Conservation (phyloP, 2,329 filamentous ascomycete genomes). For the Arthrobotrys musiformis region DNA sequence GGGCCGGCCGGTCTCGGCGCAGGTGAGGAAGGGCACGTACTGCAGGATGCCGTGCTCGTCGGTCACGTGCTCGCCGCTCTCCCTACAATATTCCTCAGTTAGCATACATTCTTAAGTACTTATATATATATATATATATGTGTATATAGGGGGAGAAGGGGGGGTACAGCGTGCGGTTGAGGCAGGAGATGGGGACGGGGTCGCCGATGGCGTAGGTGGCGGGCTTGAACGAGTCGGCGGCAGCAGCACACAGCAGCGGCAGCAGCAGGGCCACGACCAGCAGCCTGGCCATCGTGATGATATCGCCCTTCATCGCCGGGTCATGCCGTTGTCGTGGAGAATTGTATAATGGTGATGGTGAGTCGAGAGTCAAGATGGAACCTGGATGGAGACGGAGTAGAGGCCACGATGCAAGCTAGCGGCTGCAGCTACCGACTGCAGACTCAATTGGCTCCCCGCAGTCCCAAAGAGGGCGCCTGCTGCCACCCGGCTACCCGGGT, state of each 20-base stretch:
- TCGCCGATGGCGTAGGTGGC: constrained; percentile 45
- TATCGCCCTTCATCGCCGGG: too few relatives aligned
- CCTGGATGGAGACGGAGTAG: too few relatives aligned
- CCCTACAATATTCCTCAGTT: constrained; percentile 68
- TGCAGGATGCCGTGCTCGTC: constrained; percentile 80
- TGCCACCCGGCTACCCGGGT: too few relatives aligned
- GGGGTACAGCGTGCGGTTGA: constrained; percentile 52
- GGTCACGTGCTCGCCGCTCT: constrained; percentile 89
- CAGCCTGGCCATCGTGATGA: too few relatives aligned
- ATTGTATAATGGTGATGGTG: too few relatives aligned
- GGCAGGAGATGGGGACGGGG: constrained; percentile 43
- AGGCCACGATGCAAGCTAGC: too few relatives aligned
- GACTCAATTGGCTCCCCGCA: too few relatives aligned
- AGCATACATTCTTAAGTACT: constrained; percentile 5
- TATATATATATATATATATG: background rate
- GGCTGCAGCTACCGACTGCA: too few relatives aligned
- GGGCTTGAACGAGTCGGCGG: constrained; percentile 34
- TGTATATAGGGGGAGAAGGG: background rate
- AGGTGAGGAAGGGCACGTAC: constrained; percentile 90
- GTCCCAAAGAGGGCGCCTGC: too few relatives aligned
- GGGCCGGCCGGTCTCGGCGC: constrained; percentile 84
- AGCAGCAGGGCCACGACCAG: background rate
- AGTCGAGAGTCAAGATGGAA: too few relatives aligned
- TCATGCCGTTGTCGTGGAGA: too few relatives aligned
- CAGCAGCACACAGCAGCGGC: constrained; percentile 22